phyloP scores from a whole-genome alignment of 192 early-diverging fungal genomes.

The Gonapodya sp. region DNA sequence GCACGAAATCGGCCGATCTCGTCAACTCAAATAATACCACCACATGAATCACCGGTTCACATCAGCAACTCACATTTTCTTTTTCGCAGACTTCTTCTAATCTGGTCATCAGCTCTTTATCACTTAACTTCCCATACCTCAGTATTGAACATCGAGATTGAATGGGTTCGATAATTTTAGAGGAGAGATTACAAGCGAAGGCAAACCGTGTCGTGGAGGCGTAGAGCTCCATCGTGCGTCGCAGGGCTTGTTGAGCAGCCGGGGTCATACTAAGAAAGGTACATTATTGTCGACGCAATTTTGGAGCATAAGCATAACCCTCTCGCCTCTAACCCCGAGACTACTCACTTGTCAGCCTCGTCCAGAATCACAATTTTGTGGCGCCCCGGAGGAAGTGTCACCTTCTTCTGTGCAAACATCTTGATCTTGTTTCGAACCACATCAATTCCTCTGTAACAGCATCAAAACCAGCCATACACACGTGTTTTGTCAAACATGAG shows the following conservation, averaged over 20 bases:
- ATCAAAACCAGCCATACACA: not conserved
- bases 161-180: constrained; percentile 97
- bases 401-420: constrained; percentile 97
- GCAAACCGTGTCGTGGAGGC: constrained; percentile 92
- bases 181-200: constrained; percentile 89
- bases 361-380: constrained; percentile 92
- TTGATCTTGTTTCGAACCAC: constrained; percentile 95
- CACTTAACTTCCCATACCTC: constrained; percentile 68
- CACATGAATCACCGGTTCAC: not conserved
- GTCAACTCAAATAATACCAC: not conserved
- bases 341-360: constrained; percentile 78
- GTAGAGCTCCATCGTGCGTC: constrained; percentile 97
- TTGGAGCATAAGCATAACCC: too few species aligned
- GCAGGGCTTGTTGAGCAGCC: constrained; percentile 92
- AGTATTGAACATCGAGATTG: constrained; percentile 91
- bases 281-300: too few species aligned
- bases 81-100: constrained; percentile 70
- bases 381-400: constrained; percentile 77
- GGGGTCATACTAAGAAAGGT: constrained; percentile 72
- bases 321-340: too few species aligned
- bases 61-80: constrained; percentile 50
- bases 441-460: constrained; percentile 71
- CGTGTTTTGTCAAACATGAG: not conserved
- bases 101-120: constrained; percentile 68
- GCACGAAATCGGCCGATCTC: not conserved